Conservation (phyloP, 2,329 filamentous ascomycete species). For the Orbilia blumenaviensis region DNA sequence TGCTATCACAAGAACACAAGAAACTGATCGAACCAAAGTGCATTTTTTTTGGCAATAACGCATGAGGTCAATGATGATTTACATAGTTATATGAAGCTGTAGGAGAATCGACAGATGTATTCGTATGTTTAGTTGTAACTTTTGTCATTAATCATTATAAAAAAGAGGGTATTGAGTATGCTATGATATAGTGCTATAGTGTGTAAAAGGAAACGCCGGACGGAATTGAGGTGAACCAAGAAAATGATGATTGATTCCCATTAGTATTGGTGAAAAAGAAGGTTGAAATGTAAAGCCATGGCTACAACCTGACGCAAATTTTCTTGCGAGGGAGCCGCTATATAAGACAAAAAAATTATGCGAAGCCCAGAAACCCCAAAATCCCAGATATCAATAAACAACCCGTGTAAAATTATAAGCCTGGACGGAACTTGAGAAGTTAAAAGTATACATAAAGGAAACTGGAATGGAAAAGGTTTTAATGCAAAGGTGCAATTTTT, state of each 20-base stretch:
- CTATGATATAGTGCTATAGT: background rate
- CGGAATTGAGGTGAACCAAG: background rate
- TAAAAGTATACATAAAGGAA: background rate
- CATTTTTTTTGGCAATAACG: too few species aligned
- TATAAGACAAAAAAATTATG: background rate
- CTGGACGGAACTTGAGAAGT: background rate
- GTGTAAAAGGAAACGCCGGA: background rate
- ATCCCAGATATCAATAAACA: slow-evolving; percentile 9
- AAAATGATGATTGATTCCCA: background rate
- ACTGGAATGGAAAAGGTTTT: background rate
- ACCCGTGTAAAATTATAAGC: background rate
- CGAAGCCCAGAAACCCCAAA: background rate
- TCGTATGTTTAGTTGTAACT: background rate
- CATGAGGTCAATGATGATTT: too few species aligned
- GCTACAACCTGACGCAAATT: slow-evolving; percentile 20
- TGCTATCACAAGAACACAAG: too few species aligned
- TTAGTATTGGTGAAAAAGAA: background rate
- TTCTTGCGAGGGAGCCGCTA: slow-evolving; percentile 16
- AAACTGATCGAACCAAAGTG: too few species aligned
- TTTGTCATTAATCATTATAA: slow-evolving; percentile 14
- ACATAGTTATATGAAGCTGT: too few species aligned
- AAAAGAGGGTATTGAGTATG: background rate
- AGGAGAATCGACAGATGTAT: too few species aligned
- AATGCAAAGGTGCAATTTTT: background rate
- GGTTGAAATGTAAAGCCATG: background rate